A percentile compares a stretch with the other conserved stretches of the same genome.
These are phyloP conservation scores for Arabis hirsuta DNA, from an alignment of 345 rosid genomes.

Conservation along the genomic window DNA sequence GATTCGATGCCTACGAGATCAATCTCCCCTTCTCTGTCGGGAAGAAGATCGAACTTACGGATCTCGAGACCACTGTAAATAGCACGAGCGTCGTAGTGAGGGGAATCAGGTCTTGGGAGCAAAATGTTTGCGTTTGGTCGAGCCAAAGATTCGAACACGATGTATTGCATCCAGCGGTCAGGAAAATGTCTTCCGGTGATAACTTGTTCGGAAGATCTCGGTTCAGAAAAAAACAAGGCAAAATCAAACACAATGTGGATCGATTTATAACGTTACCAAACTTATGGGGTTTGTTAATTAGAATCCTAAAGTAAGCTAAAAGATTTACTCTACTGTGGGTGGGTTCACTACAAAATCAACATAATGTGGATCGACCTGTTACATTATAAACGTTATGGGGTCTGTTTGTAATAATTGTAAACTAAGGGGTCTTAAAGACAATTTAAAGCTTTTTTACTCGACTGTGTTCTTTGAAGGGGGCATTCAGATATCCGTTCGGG, in stretches of 20 bases:
- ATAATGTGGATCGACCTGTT: too few relatives aligned
- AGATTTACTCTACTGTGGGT: too few relatives aligned
- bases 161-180: slow-evolving; percentile 56
- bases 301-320: neutral
- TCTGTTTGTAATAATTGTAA: too few relatives aligned
- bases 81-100: slow-evolving; percentile 53
- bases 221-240: slow-evolving; percentile 34
- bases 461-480: too few relatives aligned
- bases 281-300: neutral
- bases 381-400: too few relatives aligned
- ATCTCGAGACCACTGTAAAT: slow-evolving; percentile 43
- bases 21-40: slow-evolving; percentile 63
- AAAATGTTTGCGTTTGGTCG: slow-evolving; percentile 62
- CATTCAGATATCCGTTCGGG: too few relatives aligned
- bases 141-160: slow-evolving; percentile 49
- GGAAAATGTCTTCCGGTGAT: slow-evolving; percentile 55
- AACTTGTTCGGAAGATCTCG: slow-evolving; percentile 55
- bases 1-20: slow-evolving; percentile 58
- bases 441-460: too few relatives aligned
- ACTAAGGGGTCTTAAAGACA: too few relatives aligned
- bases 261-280: neutral
- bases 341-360: too few relatives aligned
- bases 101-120: slow-evolving; percentile 49
- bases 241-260: slow-evolving; percentile 5
- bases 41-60: slow-evolving; percentile 65